A percentile compares a stretch with the other conserved stretches of the same genome.
Evolutionary conservation across 129 eudicot genomes (phyloP).

Genomic region (Cynara cardunculus): DNA sequence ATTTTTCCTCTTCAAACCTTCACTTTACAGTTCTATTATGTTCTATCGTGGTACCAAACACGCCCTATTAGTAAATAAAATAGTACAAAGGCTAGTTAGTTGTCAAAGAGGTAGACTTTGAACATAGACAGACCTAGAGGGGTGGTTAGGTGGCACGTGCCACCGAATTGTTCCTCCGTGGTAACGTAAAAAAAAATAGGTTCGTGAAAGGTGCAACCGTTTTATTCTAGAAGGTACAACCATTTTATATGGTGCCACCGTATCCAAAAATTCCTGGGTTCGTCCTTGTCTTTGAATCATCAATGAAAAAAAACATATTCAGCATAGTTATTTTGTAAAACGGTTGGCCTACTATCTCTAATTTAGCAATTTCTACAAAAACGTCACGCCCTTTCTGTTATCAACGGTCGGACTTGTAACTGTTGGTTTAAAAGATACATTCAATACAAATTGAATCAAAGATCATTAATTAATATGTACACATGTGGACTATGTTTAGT

Average conservation of each 20-base stretch:
- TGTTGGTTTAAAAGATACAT: neutral
- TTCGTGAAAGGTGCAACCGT: too few relatives aligned
- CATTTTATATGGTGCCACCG: too few relatives aligned
- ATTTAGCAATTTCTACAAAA: neutral
- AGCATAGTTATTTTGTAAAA: neutral
- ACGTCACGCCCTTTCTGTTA: neutral
- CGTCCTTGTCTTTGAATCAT: neutral
- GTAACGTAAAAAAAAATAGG: too few relatives aligned
- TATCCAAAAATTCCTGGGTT: too few relatives aligned
- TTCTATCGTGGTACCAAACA: too few relatives aligned
- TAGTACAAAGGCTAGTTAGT: neutral
- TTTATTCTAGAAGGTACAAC: too few relatives aligned
- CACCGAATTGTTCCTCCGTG: too few relatives aligned
- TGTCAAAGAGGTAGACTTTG: neutral
- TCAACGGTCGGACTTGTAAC: neutral
- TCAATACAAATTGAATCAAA: neutral
- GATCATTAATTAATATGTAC: neutral
- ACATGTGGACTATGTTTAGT: neutral
- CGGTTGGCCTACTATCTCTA: neutral
- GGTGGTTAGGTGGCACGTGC: too few relatives aligned
- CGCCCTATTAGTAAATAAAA: too few relatives aligned
- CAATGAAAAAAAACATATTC: neutral
- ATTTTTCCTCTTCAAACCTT: too few relatives aligned
- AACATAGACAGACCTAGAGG: too few relatives aligned
- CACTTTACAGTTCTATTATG: too few relatives aligned